Evolutionary conservation across 1,139 yeast genomes (phyloP).

Genomic region (Lodderomyces beijingensis): DNA sequence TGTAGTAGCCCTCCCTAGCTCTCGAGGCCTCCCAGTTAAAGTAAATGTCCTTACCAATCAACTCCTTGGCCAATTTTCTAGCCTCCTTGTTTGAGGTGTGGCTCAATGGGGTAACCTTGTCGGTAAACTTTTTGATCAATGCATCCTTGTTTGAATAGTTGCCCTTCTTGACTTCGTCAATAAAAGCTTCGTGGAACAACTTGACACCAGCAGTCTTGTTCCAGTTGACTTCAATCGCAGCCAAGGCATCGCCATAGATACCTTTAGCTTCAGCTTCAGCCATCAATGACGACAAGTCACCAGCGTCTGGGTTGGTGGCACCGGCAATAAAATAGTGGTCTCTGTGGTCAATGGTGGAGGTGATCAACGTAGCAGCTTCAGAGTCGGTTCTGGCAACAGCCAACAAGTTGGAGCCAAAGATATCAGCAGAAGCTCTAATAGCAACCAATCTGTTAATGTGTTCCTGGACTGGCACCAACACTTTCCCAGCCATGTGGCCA

Average conservation of each 20-base stretch:
- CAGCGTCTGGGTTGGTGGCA: slow-evolving; percentile 77
- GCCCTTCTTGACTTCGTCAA: slow-evolving; percentile 72
- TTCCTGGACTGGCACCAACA: slow-evolving; percentile 94
- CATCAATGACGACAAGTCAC: slow-evolving; percentile 74
- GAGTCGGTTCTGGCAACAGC: slow-evolving; percentile 95
- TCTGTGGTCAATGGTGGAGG: slow-evolving; percentile 90
- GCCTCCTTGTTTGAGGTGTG: slow-evolving; percentile 79
- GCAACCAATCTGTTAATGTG: slow-evolving; percentile 93
- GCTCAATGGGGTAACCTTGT: slow-evolving; percentile 70
- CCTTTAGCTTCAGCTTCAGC: slow-evolving; percentile 77
- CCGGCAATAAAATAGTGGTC: slow-evolving; percentile 94
- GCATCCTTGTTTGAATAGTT: slow-evolving; percentile 58
- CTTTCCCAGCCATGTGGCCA: slow-evolving; percentile 98
- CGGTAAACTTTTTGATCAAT: slow-evolving; percentile 62
- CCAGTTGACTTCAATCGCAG: slow-evolving; percentile 81
- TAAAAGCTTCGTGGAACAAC: slow-evolving; percentile 87
- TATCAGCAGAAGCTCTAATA: slow-evolving; percentile 93
- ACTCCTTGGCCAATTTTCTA: slow-evolving; percentile 65
- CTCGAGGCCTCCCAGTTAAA: slow-evolving; percentile 97
- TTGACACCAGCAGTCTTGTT: slow-evolving; percentile 76
- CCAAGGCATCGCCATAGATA: slow-evolving; percentile 65
- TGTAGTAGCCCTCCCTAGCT: slow-evolving; percentile 96
- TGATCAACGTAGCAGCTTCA: slow-evolving; percentile 92
- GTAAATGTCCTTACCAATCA: slow-evolving; percentile 79
- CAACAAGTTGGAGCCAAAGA: slow-evolving; percentile 79